phyloP scores from a whole-genome alignment of 148 eudicot genomes.

The Chenopodium formosanum region DNA sequence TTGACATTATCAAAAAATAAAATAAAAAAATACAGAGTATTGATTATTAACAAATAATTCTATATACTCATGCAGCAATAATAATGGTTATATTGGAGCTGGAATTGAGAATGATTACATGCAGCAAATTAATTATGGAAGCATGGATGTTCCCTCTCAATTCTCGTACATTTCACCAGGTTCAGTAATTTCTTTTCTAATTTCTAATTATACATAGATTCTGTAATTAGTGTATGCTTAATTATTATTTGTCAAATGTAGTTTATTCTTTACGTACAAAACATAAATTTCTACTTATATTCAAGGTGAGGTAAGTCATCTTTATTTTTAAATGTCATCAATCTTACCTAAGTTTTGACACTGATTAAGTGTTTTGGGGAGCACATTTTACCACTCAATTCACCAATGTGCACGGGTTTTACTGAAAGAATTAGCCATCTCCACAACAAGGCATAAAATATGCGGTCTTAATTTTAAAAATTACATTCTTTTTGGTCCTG shows the following conservation, averaged over 20 bases:
- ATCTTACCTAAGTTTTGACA: background rate
- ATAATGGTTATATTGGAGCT: conserved; percentile 17
- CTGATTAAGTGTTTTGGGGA: background rate
- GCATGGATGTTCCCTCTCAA: conserved; percentile 23
- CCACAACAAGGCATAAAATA: background rate
- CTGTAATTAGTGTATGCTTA: background rate
- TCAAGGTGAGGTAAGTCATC: background rate
- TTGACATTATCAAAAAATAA: background rate
- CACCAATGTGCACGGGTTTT: background rate
- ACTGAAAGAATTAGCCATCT: background rate
- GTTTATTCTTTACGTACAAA: background rate
- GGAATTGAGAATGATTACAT: conserved; percentile 15
- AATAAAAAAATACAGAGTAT: background rate
- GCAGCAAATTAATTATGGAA: conserved; percentile 22
- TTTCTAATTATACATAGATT: background rate
- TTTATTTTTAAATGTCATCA: background rate
- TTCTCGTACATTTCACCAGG: conserved; percentile 27
- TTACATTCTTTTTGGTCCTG: too few species aligned
- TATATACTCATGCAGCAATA: background rate
- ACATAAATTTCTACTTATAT: background rate
- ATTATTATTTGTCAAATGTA: background rate
- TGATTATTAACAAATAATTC: background rate
- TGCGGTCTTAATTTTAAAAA: background rate
- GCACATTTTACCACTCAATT: background rate
- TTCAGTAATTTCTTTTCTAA: background rate